A percentile compares a stretch with the other conserved stretches of the same genome.
Conservation (phyloP, 768 basidiomycete genomes). For the Rhizopogon sp. region DNA sequence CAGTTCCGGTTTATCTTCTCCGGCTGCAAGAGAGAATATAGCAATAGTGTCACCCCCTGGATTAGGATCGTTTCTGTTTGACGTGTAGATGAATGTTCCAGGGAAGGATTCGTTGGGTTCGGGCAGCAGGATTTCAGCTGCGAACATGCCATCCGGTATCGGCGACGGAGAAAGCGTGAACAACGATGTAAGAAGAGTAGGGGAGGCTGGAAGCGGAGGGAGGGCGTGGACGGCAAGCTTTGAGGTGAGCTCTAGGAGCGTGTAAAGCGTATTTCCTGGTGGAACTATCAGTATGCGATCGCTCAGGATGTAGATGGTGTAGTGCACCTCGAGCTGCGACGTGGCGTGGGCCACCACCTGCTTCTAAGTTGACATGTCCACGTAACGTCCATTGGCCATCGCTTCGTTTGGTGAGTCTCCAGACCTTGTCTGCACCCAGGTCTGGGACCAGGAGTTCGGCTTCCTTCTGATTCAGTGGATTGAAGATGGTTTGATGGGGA, state of each 20-base stretch:
- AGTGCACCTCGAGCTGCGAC: conserved; percentile 54
- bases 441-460: conserved; percentile 69
- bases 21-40: conserved; percentile 52
- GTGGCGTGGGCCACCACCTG: conserved; percentile 71
- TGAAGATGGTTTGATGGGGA: conserved; percentile 62
- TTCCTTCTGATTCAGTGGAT: conserved; percentile 36
- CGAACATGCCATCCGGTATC: conserved; percentile 47
- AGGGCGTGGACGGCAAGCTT: conserved; percentile 51
- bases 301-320: not conserved
- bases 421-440: conserved; percentile 68
- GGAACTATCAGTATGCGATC: not conserved
- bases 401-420: conserved; percentile 41
- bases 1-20: conserved; percentile 40
- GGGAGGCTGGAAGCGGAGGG: conserved; percentile 35
- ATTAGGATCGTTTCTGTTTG: conserved; percentile 72
- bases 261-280: conserved; percentile 59
- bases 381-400: conserved; percentile 44
- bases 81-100: conserved; percentile 59
- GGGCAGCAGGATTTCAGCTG: conserved; percentile 67
- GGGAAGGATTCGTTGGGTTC: conserved; percentile 46
- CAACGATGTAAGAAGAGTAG: conserved; percentile 34
- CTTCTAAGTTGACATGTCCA: conserved; percentile 43
- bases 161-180: conserved; percentile 46
- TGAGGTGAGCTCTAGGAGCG: conserved; percentile 62
- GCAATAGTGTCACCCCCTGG: conserved; percentile 69